Evolutionary conservation across 164 flowering plant species (phyloP).

Genomic region (Kingdonia uniflora): DNA sequence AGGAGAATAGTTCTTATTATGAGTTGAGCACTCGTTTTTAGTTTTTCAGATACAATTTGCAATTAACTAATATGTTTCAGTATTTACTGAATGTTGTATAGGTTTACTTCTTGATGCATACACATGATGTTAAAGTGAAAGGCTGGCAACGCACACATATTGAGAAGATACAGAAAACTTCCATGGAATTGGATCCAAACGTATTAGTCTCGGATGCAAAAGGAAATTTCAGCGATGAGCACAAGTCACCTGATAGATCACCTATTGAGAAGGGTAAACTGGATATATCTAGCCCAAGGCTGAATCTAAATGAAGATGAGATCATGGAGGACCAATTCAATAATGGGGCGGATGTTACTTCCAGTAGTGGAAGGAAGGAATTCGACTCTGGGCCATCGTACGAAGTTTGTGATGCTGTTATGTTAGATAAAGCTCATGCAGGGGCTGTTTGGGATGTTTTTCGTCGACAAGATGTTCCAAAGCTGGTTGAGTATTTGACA

Average conservation of each 20-base stretch:
- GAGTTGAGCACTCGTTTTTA: background rate
- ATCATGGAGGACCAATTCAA: conserved; percentile 25
- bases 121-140: conserved; percentile 41
- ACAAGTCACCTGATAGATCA: conserved; percentile 25
- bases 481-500: conserved; percentile 53
- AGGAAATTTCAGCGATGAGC: conserved; percentile 18
- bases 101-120: conserved; percentile 82
- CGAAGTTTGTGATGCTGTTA: conserved; percentile 11
- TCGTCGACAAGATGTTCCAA: conserved; percentile 73
- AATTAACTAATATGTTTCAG: conserved; percentile 1
- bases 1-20: no score
- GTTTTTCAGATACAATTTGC: background rate
- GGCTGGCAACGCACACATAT: conserved; percentile 26
- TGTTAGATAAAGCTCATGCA: conserved; percentile 19
- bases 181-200: conserved; percentile 21
- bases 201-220: conserved; percentile 18
- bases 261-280: conserved; percentile 16
- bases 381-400: conserved; percentile 15
- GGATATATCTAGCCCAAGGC: conserved; percentile 15
- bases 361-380: conserved; percentile 21
- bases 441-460: conserved; percentile 87
- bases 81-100: conserved; percentile 14
- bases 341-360: conserved; percentile 12
- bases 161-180: conserved; percentile 24
- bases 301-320: conserved; percentile 22